A percentile compares a stretch with the other conserved stretches of the same genome.
These are phyloP conservation scores for Teunomyces aglyptinius DNA, from an alignment of 805 yeast species.

Conservation along the genomic window DNA sequence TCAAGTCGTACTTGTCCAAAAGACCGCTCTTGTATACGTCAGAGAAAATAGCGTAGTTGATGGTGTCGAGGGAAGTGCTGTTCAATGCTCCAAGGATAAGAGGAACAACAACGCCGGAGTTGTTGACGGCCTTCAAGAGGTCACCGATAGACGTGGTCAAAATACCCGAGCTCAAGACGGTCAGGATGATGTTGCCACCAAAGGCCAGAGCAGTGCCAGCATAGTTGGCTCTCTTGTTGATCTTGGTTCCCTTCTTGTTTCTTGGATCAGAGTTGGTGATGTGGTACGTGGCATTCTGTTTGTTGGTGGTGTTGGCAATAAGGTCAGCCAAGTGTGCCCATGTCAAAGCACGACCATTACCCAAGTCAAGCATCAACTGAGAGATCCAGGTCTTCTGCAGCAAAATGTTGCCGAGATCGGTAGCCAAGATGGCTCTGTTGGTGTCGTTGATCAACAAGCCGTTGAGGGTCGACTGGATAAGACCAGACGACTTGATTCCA, in stretches of 20 bases:
- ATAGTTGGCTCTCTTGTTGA: slow-evolving; percentile 11
- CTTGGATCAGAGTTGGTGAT: slow-evolving; percentile 25
- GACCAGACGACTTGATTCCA: slow-evolving; percentile 23
- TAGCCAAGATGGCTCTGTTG: slow-evolving; percentile 25
- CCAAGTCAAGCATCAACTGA: slow-evolving; percentile 28
- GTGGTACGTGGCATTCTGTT: slow-evolving; percentile 26
- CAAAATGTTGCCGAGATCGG: slow-evolving; percentile 25
- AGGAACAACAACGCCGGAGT: slow-evolving; percentile 29
- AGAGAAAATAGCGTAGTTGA: slow-evolving; percentile 21
- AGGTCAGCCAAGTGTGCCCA: slow-evolving; percentile 30
- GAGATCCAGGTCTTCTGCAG: slow-evolving; percentile 29
- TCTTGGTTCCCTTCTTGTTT: slow-evolving; percentile 4
- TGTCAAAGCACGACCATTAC: slow-evolving; percentile 29
- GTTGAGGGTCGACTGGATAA: slow-evolving; percentile 23
- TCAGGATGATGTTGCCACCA: slow-evolving; percentile 25
- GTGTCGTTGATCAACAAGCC: slow-evolving; percentile 29
- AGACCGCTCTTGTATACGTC: slow-evolving; percentile 34
- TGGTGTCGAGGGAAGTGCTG: slow-evolving; percentile 15
- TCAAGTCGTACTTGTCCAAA: slow-evolving; percentile 29
- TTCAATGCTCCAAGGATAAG: slow-evolving; percentile 23
- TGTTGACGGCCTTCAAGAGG: slow-evolving; percentile 29
- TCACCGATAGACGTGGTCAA: slow-evolving; percentile 12
- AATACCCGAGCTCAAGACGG: slow-evolving; percentile 6
- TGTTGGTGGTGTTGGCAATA: slow-evolving; percentile 26
- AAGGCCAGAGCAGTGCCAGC: slow-evolving; percentile 34